Evolutionary conservation across 1,284 basidiomycete species (phyloP), one percentile per base, ranked within the genome.

Genomic region (Ustilago cynodontis): DNA sequence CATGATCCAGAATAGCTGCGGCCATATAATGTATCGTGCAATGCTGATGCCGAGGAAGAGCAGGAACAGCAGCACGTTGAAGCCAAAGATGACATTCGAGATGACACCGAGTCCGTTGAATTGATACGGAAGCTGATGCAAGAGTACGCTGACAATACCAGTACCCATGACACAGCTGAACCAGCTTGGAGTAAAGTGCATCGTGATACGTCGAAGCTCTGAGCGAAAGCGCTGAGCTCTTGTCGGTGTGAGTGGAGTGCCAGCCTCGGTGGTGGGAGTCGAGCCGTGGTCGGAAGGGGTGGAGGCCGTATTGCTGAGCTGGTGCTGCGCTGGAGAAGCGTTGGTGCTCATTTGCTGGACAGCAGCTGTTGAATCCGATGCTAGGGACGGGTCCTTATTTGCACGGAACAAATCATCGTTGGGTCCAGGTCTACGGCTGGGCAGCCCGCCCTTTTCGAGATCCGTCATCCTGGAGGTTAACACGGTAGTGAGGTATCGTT

Each of bases 61-160:
- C n/a, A 88, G 61, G 80, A 93, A 93, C 13, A 93, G 86, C 9
- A 87, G 71, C 22, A 93, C 83, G 81, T 93, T 92, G 63, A 93
- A 86, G 72, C 91, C 89, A 82, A 93, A 92, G 79, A 93, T 88
- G 37, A 89, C 86, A 20, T 82, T 78, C 16, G 86, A 86, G 58
- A 88, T 80, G 39, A 76, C 76, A 37, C 83, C 67, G 1, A 88
- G 81, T 66, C 88, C 87, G 4, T 53, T 51, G 37, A 87, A 87
- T 18, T 84, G 82, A 71, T 88, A 89, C 0, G 88, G 88, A 24
- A 88, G 79, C 67, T 87, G 85, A 71, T 88, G 82, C 2, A 88
- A 82, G 4, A 89, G 72, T 45, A 88, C 87, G 0, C 86, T 86
- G 2, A 85, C 75, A 71, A 88, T 88, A 10, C 88, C 88, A 0